Evolutionary conservation across 139 green algal species (phyloP).

Genomic region (Limnomonas spitsbergensis): DNA sequence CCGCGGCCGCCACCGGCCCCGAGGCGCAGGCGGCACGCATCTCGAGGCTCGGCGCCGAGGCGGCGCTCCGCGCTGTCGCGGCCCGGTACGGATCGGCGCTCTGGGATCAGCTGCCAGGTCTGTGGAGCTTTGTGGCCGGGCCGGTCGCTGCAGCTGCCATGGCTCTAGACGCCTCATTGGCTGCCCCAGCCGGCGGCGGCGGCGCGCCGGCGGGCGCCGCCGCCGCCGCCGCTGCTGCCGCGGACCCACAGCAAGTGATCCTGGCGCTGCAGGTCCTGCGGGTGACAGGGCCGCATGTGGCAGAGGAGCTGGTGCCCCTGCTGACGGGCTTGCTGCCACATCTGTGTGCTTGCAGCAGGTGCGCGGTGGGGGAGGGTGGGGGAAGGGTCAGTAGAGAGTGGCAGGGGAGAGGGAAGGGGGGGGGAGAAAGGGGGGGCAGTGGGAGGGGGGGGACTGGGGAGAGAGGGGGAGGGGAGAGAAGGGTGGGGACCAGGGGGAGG

Average conservation of each 20-base stretch:
- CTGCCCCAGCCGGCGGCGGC: neutral
- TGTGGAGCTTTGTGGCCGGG: slow-evolving; percentile 64
- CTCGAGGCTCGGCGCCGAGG: slow-evolving; percentile 64
- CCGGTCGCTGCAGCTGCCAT: slow-evolving; percentile 32
- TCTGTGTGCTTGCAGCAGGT: slow-evolving; percentile 32
- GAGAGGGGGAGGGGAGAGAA: too few relatives aligned
- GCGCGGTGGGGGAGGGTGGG: too few relatives aligned
- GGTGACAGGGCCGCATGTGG: slow-evolving; percentile 40
- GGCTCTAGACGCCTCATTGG: neutral
- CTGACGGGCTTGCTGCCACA: slow-evolving; percentile 56
- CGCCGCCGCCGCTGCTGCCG: slow-evolving; percentile 1
- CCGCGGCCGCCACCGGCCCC: slow-evolving; percentile 3
- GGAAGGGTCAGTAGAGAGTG: too few relatives aligned
- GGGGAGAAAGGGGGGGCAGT: neutral
- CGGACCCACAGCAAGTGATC: slow-evolving; percentile 28
- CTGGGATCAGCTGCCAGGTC: slow-evolving; percentile 50
- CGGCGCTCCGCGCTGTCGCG: slow-evolving; percentile 54
- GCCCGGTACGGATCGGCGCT: slow-evolving; percentile 46
- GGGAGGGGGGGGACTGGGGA: too few relatives aligned
- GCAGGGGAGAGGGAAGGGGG: too few relatives aligned
- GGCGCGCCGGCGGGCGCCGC: slow-evolving; percentile 14
- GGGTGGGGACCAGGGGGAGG: neutral
- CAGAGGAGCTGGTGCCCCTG: slow-evolving; percentile 38
- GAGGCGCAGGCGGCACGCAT: slow-evolving; percentile 20
- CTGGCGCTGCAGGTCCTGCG: slow-evolving; percentile 24